Evolutionary conservation across 2,329 filamentous ascomycete genomes (phyloP), one percentile per base, ranked within the genome.

Genomic region (Sarocladium brachiariae): DNA sequence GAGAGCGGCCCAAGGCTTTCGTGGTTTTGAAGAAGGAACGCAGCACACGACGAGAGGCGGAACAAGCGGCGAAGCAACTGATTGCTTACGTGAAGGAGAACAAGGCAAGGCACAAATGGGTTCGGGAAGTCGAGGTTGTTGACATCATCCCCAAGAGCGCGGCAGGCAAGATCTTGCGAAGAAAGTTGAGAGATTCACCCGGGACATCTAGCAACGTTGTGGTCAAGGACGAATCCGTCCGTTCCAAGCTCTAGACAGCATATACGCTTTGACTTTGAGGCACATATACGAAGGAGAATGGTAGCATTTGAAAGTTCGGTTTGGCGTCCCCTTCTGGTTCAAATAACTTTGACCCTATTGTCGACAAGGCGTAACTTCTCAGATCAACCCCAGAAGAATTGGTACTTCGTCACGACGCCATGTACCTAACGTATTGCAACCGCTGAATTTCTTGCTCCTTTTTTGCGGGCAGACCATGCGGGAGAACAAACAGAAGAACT

Each of bases 81-180:
- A 63, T 78, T 11, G 59, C 66, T 10, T 81, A 76, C 62, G 74
- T 83, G 4, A 69, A 70, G 53, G 66, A 70, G 53, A 77, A 69
- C 51, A 77, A 81, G 56, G 75, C 78, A 2, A 69, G 74, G 35
- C 70, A 80, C 57, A 81, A 81, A 62, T 74, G 72, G 64, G 58
- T 81, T n/a, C 69, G 68, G 35, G 76, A 71, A 59, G 60, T 80
- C 2, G 72, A 73, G 57, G 75, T 80, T 52, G 64, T 75, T 0
- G 63, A 71, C 8, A 70, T 67, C 43, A 77, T 85, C 25, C 81
- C 81, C 0, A 84, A 84, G 69, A 81, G 75, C 58, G 70, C 78
- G 1, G 76, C 74, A 50, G 80, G 80, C 2, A 83, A 84, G 71
- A 80, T 84, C 52, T 62, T 84, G 56, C 71, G 78, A 51, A 65